These are phyloP conservation scores for Penicillium sp. DNA, from an alignment of 2,329 filamentous ascomycete genomes.

Conservation along the genomic window DNA sequence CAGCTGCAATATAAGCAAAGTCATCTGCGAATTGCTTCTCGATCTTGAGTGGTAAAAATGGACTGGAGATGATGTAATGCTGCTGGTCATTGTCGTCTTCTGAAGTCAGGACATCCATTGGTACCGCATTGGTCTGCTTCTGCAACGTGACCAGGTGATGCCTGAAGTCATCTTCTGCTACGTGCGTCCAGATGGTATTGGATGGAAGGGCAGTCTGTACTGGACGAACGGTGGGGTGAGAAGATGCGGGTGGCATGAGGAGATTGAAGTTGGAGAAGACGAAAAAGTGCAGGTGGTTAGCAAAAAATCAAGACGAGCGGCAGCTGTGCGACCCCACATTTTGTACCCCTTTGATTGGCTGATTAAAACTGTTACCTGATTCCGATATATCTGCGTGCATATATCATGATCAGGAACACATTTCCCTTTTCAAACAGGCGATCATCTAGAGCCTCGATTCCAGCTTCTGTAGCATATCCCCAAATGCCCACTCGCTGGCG, in stretches of 20 bases:
- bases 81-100: background rate
- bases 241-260: constrained; percentile 9
- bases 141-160: constrained; percentile 6
- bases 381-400: no score
- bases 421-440: no score
- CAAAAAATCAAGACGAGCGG: no score
- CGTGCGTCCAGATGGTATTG: constrained; percentile 7
- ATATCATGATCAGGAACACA: no score
- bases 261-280: background rate
- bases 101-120: constrained; percentile 10
- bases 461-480: no score
- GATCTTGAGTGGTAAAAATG: background rate
- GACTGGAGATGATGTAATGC: background rate
- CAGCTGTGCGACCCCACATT: no score
- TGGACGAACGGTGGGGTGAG: background rate
- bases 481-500: no score
- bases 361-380: no score
- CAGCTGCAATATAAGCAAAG: constrained; percentile 8
- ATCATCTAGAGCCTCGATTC: no score
- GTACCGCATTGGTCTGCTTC: constrained; percentile 13
- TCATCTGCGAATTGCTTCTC: constrained; percentile 11
- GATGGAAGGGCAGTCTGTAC: constrained; percentile 1
- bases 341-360: no score
- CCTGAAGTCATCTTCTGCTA: constrained; percentile 11
- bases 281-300: no score